A percentile compares a stretch with the other conserved stretches of the same genome.
Evolutionary conservation across 305 asterid genomes (phyloP).

Genomic region (Fraxinus sp.): DNA sequence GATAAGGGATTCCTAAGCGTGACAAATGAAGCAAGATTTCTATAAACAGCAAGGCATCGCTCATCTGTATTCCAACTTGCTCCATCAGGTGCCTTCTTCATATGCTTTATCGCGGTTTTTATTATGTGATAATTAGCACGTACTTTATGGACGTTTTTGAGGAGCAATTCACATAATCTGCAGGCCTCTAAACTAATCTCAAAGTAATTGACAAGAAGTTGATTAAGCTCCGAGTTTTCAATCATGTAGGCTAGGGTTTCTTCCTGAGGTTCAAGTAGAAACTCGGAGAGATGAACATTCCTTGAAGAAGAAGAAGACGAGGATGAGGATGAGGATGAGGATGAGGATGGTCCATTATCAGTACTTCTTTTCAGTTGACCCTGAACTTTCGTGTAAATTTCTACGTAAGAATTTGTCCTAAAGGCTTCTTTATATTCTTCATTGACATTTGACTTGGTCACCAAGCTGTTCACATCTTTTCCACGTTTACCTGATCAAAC

Average conservation of each 20-base stretch:
- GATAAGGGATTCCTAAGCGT: conserved; percentile 49
- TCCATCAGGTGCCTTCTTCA: conserved; percentile 22
- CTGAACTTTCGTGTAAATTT: conserved; percentile 48
- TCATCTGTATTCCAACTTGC: conserved; percentile 18
- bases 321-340: conserved; percentile 26
- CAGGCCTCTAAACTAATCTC: conserved; percentile 53
- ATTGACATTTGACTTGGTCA: conserved; percentile 38
- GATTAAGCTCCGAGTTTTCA: conserved; percentile 32
- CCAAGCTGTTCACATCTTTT: conserved; percentile 27
- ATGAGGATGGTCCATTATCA: conserved; percentile 27
- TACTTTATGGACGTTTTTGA: conserved; percentile 40
- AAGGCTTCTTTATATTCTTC: conserved; percentile 64
- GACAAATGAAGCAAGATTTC: conserved; percentile 42
- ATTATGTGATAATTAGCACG: conserved; percentile 32
- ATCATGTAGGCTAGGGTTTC: conserved; percentile 36
- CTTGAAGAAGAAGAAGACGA: background rate
- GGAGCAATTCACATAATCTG: conserved; percentile 51
- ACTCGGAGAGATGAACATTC: conserved; percentile 28
- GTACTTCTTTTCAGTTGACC: conserved; percentile 33
- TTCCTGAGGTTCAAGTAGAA: conserved; percentile 35
- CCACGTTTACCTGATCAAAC: conserved; percentile 33
- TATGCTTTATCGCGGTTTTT: conserved; percentile 23
- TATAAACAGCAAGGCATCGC: conserved; percentile 24
- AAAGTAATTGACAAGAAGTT: conserved; percentile 44
- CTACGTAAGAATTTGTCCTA: conserved; percentile 69